Evolutionary conservation across 2,329 filamentous ascomycete species (phyloP).

Genomic region (Didymella lethalis): DNA sequence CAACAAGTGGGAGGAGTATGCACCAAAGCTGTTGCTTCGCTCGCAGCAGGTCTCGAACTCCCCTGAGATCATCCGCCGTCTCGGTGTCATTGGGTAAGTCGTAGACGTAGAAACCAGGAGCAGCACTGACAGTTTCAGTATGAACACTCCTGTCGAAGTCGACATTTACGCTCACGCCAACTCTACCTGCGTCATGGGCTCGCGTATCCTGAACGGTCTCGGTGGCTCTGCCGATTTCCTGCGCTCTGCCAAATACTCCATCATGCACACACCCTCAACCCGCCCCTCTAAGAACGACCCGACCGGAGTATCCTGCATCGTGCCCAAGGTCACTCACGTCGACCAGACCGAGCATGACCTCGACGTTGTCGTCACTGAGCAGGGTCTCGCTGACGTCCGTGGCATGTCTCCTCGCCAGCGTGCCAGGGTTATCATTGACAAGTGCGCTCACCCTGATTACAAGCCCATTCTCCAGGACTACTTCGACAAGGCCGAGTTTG

Average conservation of each 20-base stretch:
- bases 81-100: constrained; percentile 74
- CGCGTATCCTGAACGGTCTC: constrained; percentile 85
- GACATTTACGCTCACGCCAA: constrained; percentile 96
- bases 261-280: constrained; percentile 90
- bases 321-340: constrained; percentile 92
- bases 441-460: constrained; percentile 87
- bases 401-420: constrained; percentile 81
- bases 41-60: constrained; percentile 90
- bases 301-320: constrained; percentile 82
- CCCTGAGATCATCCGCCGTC: constrained; percentile 85
- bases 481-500: constrained; percentile 83
- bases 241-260: constrained; percentile 79
- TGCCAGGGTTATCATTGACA: constrained; percentile 83
- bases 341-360: constrained; percentile 94
- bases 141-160: constrained; percentile 94
- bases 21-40: constrained; percentile 82
- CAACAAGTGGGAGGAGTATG: constrained; percentile 80
- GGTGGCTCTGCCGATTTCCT: constrained; percentile 85
- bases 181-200: constrained; percentile 87
- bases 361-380: constrained; percentile 82
- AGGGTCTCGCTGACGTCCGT: constrained; percentile 83
- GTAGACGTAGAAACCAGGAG: neutral
- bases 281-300: constrained; percentile 84
- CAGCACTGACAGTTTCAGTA: constrained; percentile 55
- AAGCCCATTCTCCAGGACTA: constrained; percentile 82